Evolutionary conservation across 345 rosid genomes (phyloP).

Genomic region (Citrus maxima): DNA sequence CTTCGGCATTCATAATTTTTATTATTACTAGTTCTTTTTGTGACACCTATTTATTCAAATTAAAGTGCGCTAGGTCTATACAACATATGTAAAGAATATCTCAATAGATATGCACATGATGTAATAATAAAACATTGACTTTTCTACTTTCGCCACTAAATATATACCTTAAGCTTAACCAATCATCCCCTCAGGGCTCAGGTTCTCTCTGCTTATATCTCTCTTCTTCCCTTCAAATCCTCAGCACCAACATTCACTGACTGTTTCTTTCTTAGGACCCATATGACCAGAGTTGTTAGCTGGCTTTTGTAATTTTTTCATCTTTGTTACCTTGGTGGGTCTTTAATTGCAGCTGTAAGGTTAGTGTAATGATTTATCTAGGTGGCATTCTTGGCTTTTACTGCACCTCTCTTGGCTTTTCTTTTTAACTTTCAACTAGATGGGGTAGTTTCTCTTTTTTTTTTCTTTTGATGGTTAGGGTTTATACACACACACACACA

Average conservation of each 20-base stretch:
- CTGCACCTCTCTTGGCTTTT: neutral
- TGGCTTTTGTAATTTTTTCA: neutral
- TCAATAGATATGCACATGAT: neutral
- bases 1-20: neutral
- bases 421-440: conserved; percentile 5
- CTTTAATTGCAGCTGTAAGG: neutral
- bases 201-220: conserved; percentile 12
- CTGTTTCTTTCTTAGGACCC: neutral
- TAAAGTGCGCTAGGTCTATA: conserved; percentile 6
- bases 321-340: conserved; percentile 8
- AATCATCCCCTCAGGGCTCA: neutral
- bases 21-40: conserved; percentile 17
- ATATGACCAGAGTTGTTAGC: neutral
- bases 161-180: neutral
- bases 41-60: conserved; percentile 21
- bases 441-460: neutral
- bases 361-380: conserved; percentile 11
- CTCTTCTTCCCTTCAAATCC: neutral
- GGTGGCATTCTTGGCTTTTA: conserved; percentile 18
- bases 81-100: conserved; percentile 5
- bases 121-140: neutral
- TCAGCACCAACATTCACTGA: neutral
- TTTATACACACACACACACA: neutral
- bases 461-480: neutral
- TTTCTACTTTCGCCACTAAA: neutral